phyloP scores from a whole-genome alignment of 371 early-diverging fungal genomes.

The Lichtheimia ornata region DNA sequence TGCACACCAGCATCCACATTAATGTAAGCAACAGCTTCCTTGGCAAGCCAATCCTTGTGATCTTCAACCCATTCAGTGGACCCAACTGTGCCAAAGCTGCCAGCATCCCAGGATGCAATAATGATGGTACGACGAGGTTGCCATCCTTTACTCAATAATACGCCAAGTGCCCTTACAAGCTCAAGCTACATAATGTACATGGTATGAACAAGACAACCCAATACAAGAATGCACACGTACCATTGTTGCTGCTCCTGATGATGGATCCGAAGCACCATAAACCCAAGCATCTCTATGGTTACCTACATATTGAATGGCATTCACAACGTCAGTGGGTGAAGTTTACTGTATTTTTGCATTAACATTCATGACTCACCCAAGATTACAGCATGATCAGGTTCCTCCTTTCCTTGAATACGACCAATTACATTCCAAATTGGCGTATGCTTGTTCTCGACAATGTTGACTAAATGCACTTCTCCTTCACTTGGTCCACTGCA shows the following conservation, averaged over 20 bases:
- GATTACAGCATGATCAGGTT: constrained; percentile 56
- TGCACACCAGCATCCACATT: constrained; percentile 50
- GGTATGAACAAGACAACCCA: neutral
- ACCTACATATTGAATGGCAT: constrained; percentile 22
- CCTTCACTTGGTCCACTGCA: constrained; percentile 58
- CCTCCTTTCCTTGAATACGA: constrained; percentile 57
- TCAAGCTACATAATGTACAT: constrained; percentile 29
- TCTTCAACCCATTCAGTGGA: constrained; percentile 69
- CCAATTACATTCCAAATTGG: constrained; percentile 70
- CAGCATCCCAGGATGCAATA: constrained; percentile 66
- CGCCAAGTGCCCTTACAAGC: constrained; percentile 46
- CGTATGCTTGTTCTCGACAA: constrained; percentile 49
- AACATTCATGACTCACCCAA: constrained; percentile 32
- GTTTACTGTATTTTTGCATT: neutral
- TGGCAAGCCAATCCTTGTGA: constrained; percentile 48
- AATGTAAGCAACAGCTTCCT: constrained; percentile 52
- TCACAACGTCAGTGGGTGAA: neutral
- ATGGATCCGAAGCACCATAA: constrained; percentile 65
- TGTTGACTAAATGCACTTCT: constrained; percentile 52
- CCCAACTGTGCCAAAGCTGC: constrained; percentile 61
- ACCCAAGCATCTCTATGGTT: constrained; percentile 69
- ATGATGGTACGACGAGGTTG: constrained; percentile 57
- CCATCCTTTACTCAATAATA: constrained; percentile 56
- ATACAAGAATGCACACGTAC: constrained; percentile 21
- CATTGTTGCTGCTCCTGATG: constrained; percentile 55